Base-by-base conservation (phyloP, 2,329 filamentous ascomycete genomes). In the Scortechinia acanthostroma region DNA sequence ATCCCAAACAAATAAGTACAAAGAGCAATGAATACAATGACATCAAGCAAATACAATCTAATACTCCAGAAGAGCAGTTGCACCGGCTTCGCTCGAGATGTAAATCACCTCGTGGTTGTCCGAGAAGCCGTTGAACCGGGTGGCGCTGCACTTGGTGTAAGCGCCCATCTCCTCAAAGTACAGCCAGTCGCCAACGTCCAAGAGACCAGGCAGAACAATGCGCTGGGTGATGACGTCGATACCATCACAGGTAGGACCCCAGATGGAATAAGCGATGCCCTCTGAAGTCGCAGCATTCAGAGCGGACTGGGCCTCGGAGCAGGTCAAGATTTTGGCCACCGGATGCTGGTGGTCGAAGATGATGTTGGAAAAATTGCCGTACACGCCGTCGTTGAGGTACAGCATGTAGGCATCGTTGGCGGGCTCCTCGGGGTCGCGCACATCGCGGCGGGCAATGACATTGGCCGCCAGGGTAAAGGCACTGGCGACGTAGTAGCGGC, bases 81-180 rank as follows among this genome's bases (percentile, higher is more conserved):
- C 93, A 42, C 88, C 91, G 17, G 86, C 77, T 77, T 98, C 93
- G 65, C 90, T 96, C 63, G 86, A 95, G 54, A 97, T 86, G 61
- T 97, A 97, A 52, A 97, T 83, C 51, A 94, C 86, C 57, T 95
- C 87, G 64, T 98, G 93, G 55, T 82, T 76, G 66, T 97, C 88
- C 45, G 83, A 87, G 68, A 97, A 98, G 51, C 93, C 93, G 55
- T 98, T 98, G 83, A 98, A 98, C 59, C 86, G 83, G 47, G 93
- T 98, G 51, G 93, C 91, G 48, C 90, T 96, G 74, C 91, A 97
- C 75, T 91, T 95, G 55, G 93, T 97, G 67, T 98, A 98, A 20
- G 93, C 91, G 46, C 93, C 93, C 93, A 98, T 98, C 50, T 95
- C 82, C 69, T 96, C 89, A 66, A 98, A 98, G 71, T 95, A 98